Evolutionary conservation across 768 basidiomycete genomes (phyloP).

Genomic region (Leccinum rimulosum): DNA sequence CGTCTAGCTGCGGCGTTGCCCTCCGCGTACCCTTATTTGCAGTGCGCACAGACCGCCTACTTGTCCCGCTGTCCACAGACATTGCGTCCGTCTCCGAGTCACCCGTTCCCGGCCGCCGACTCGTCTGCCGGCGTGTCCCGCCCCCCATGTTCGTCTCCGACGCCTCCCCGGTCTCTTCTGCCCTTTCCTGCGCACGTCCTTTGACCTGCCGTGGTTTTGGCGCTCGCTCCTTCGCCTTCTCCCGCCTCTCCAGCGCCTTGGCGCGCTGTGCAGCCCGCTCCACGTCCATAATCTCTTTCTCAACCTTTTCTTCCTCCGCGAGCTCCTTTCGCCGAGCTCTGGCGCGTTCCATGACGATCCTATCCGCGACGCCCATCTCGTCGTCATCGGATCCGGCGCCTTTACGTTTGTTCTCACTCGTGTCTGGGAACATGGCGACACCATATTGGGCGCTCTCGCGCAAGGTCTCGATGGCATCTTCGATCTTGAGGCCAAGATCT

Average conservation of each 20-base stretch:
- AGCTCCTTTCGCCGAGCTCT: slow-evolving; percentile 39
- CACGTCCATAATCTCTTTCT: slow-evolving; percentile 27
- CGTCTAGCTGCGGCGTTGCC: neutral
- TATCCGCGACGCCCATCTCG: slow-evolving; percentile 36
- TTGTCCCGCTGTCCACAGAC: slow-evolving; percentile 25
- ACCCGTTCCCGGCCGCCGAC: neutral
- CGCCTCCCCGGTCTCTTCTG: neutral
- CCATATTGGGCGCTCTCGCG: slow-evolving; percentile 82
- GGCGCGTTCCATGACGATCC: slow-evolving; percentile 45
- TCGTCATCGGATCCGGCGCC: slow-evolving; percentile 37
- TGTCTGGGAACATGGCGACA: slow-evolving; percentile 75
- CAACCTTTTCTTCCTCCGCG: slow-evolving; percentile 39
- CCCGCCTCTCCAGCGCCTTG: slow-evolving; percentile 15
- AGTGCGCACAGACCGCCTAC: slow-evolving; percentile 7
- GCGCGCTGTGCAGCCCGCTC: slow-evolving; percentile 23
- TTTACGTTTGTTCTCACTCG: slow-evolving; percentile 25
- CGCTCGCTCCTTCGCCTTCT: slow-evolving; percentile 25
- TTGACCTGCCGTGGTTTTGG: slow-evolving; percentile 10
- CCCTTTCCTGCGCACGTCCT: neutral
- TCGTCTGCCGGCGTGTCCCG: slow-evolving; percentile 1
- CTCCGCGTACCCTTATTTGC: slow-evolving; percentile 1
- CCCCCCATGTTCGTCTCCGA: slow-evolving; percentile 4
- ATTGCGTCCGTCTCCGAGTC: slow-evolving; percentile 29
- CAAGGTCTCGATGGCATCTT: slow-evolving; percentile 55
- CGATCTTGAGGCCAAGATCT: slow-evolving; percentile 53